phyloP scores from a whole-genome alignment of 768 basidiomycete genomes.

The Dacryopinax primogenitus region DNA sequence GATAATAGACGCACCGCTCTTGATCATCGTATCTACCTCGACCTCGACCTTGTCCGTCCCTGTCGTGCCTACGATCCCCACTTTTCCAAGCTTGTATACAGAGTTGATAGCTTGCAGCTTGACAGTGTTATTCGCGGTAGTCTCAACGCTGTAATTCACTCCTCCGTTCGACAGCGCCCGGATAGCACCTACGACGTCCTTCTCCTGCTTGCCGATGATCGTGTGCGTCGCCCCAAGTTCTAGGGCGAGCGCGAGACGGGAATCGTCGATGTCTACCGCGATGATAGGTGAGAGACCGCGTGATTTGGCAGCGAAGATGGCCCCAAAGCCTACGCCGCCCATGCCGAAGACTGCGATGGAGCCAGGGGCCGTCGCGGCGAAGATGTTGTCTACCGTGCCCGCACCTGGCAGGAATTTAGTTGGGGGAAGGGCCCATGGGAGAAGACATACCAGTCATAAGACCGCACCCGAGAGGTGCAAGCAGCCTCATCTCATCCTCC shows the following conservation, averaged over 20 bases:
- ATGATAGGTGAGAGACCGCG: constrained; percentile 16
- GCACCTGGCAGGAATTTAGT: not conserved
- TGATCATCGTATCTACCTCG: not conserved
- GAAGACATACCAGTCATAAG: constrained; percentile 15
- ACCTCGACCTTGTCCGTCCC: not conserved
- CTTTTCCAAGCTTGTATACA: not conserved
- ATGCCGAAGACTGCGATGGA: constrained; percentile 18
- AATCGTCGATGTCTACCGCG: constrained; percentile 19
- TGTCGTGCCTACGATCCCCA: not conserved
- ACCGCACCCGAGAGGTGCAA: constrained; percentile 19
- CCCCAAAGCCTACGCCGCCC: constrained; percentile 20
- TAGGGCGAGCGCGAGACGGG: constrained; percentile 15
- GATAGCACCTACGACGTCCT: constrained; percentile 13
- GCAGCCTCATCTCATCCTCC: constrained; percentile 12
- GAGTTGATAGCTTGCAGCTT: not conserved
- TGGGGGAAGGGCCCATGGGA: constrained; percentile 10
- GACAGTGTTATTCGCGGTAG: constrained; percentile 15
- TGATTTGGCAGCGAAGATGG: constrained; percentile 17
- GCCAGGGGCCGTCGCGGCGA: not conserved
- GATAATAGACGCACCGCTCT: not conserved
- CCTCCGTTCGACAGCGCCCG: constrained; percentile 16
- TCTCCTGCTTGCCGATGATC: constrained; percentile 13
- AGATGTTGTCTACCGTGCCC: not conserved
- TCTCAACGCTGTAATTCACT: constrained; percentile 17
- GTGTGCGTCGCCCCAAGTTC: constrained; percentile 17